Evolutionary conservation across 768 basidiomycete genomes (phyloP), one percentile per base, ranked within the genome.

Genomic region (Trametes meyenii): DNA sequence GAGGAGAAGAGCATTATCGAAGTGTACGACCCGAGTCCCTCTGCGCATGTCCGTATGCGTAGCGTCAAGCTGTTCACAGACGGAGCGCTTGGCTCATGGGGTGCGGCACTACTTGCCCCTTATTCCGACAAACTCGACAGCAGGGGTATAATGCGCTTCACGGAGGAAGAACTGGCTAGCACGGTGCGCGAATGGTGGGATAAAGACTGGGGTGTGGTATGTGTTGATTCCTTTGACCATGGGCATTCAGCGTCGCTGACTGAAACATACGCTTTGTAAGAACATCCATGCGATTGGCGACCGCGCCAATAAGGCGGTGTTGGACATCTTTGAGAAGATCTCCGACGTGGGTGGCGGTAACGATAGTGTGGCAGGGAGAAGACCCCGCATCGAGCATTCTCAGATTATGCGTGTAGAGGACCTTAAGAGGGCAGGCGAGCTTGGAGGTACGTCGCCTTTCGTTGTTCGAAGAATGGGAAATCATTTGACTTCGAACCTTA

Each of bases 231-330:
- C 55, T 11, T 54, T 53, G 50, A 38, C 4, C 19, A 33, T 23
- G 3, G 14, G 3, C 24, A 16, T 29, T 17, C 56, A 17, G 29
- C 44, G 39, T 23, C 33, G 1, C 19, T 6, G 49, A 43, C 36
- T 13, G 24, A 38, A 45, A 16, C 33, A 19, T 24, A 23, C 13
- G 6, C 19, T 1, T n/a, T 36, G 43, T 45, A 6, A 97, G 95
- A 94, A 94, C 63, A 85, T 94, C 16, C 92, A 94, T 66, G 90
- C 89, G 59, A 94, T 93, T 11, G 92, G 92, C 1, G 96, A 98
- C 69, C 85, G 86, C 45, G 94, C 94, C 35, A 97, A 96, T 69
- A 81, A 88, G 35, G 78, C 89, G 33, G 84, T 94, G 1, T 81
- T 98, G 23, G 86, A 97, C 68, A 87, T 94, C 10, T 95, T 91